Evolutionary conservation across 805 yeast species (phyloP), one percentile per base, ranked within the genome.

Genomic region (Pichia eremophila): DNA sequence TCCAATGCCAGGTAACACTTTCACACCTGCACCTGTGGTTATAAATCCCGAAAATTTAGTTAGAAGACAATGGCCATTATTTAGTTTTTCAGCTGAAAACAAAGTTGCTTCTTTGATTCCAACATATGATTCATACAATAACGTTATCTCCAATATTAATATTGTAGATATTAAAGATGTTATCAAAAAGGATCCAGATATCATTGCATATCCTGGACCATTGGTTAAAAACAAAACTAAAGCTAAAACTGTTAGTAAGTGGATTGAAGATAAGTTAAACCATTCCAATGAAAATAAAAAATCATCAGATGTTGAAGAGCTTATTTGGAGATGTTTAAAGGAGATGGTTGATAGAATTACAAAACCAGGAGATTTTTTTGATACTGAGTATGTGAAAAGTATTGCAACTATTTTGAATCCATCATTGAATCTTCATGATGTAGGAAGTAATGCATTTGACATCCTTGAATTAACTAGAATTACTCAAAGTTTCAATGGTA

Each of bases 11-110:
- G 18, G 39, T 14, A 58, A 53, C 34, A 25, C 47, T 0, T 44
- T 62, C 54, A 45, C 63, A 4, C 67, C 68, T 19, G 68, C 68
- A 2, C 67, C 68, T 1, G 65, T 58, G 38, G 66, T 70, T 8
- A 64, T 67, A 31, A 74, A 79, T 51, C 83, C 85, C 8, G 75
- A 74, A 45, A 75, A 79, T 25, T 62, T 83, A 45, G 63, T 71
- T 25, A 64, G 67, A 42, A 71, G 84, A 46, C 95, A 85, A 59
- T 84, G 83, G 64, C 95, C 96, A 0, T 59, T 88, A 34, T 83
- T 86, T 60, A 71, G 74, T 49, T 88, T 93, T 84, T 69, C 78
- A 28, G 66, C 65, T 19, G 69, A 78, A 3, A 62, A 66, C 8
- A 72, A 68, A 41, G 57, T 75, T 18, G 72, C 74, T 4, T 68